Evolutionary conservation across 106 monocot genomes (phyloP), one percentile per base, ranked within the genome.

Genomic region (Dendrobium nobile): DNA sequence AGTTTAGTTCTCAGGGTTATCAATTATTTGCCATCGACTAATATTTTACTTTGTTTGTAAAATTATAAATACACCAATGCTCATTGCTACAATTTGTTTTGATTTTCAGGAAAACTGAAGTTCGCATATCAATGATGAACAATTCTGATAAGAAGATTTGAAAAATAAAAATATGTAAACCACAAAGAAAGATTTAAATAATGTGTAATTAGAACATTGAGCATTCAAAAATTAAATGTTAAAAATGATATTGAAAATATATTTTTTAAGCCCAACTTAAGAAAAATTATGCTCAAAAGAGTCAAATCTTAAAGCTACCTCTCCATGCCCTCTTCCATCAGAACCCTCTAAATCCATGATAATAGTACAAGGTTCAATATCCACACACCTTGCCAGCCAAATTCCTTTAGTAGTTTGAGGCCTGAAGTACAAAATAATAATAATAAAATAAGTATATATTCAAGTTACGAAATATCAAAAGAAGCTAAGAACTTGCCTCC

Each of bases 341-440:
- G 88, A 92, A 77, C 96, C 96, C 82, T 97, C 96, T 85, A 97
- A 85, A 88, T 97, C 96, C 94, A 98, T 91, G 45, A 98, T 91
- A 82, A 98, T 84, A 20, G 97, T 94, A 82, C 80, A 94, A 75
- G 97, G 97, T 45, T 98, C 92, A 59, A 98, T 94, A 28, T 84
- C 87, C 70, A 64, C 67, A 76, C 92, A 88, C 77, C 84, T 86
- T 40, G 92, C 97, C 84, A 98, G 54, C 97, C 97, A 98, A 77
- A 97, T 89, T 31, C 97, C 97, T 85, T 94, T 94, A 19, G 97
- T 97, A 80, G 97, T 97, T 83, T 94, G 94, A 28, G 91, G 94
- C 80, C 97, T 98, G 79, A 74, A 78, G 19, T 85, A 54, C 37
- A 73, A 72, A 37, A 37, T 37, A 37, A 37, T 37, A 37, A 37